Evolutionary conservation across 805 yeast species (phyloP).

Genomic region (Kuraishia borneana): DNA sequence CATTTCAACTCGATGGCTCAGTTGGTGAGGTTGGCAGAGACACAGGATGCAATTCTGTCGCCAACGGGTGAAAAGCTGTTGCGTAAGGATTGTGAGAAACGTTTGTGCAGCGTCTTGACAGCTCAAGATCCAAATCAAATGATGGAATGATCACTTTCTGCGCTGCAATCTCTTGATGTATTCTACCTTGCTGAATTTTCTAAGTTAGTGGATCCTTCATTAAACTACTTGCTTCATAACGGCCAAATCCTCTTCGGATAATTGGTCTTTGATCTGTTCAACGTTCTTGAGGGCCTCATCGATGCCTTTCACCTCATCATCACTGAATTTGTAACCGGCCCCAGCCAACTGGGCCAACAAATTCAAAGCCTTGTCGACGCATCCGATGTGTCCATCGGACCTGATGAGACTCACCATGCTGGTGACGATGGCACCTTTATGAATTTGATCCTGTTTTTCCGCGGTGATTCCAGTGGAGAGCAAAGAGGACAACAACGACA

Average conservation of each 20-base stretch:
- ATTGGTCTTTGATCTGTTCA: slow-evolving; percentile 31
- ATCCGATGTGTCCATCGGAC: slow-evolving; percentile 28
- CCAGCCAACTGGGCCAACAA: slow-evolving; percentile 34
- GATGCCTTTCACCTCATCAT: slow-evolving; percentile 27
- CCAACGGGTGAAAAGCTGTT: slow-evolving; percentile 21
- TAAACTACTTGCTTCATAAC: slow-evolving; percentile 32
- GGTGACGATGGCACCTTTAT: slow-evolving; percentile 20
- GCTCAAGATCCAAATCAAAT: slow-evolving; percentile 38
- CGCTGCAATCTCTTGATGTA: slow-evolving; percentile 15
- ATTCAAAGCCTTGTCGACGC: slow-evolving; percentile 46
- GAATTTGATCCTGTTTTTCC: slow-evolving; percentile 27
- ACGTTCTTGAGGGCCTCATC: slow-evolving; percentile 23
- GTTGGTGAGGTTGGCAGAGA: slow-evolving; percentile 1
- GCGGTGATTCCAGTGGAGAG: slow-evolving; percentile 38
- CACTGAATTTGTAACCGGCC: slow-evolving; percentile 32
- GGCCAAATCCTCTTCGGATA: slow-evolving; percentile 44
- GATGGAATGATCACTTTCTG: slow-evolving; percentile 8
- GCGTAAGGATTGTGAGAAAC: slow-evolving; percentile 10
- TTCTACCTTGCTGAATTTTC: slow-evolving; percentile 24
- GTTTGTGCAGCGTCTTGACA: slow-evolving; percentile 14
- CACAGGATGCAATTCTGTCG: background rate
- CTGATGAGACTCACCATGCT: slow-evolving; percentile 21
- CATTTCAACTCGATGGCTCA: slow-evolving; percentile 26
- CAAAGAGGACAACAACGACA: slow-evolving; percentile 50
- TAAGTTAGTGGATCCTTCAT: slow-evolving; percentile 6